phyloP scores from a whole-genome alignment of 2,329 filamentous ascomycete genomes.

The Cercospora canescens region DNA sequence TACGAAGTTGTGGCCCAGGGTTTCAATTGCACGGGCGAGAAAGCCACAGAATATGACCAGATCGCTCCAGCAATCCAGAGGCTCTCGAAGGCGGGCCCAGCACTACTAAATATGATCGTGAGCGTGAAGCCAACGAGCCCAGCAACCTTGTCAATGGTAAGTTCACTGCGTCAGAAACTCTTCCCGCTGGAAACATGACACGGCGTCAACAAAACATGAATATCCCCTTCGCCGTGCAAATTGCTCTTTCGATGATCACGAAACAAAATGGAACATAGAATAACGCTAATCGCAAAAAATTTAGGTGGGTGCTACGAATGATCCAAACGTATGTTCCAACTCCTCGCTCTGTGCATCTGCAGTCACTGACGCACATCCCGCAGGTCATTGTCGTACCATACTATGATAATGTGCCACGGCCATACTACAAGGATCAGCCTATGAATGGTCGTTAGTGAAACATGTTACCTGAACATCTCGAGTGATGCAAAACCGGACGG shows the following conservation, averaged over 20 bases:
- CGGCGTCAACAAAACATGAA: no score
- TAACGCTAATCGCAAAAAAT: background rate
- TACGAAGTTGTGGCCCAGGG: constrained; percentile 47
- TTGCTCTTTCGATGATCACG: no score
- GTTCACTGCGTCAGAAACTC: no score
- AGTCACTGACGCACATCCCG: background rate
- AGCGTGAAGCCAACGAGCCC: constrained; percentile 39
- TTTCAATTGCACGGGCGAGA: constrained; percentile 37
- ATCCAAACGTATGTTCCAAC: constrained; percentile 37
- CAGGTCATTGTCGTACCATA: constrained; percentile 48
- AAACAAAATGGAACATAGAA: background rate
- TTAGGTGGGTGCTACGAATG: constrained; percentile 39
- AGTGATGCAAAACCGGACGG: background rate
- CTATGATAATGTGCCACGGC: constrained; percentile 49
- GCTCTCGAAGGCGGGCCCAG: constrained; percentile 34
- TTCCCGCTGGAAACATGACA: no score
- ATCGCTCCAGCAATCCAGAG: constrained; percentile 37
- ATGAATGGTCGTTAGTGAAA: background rate
- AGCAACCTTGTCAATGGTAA: constrained; percentile 43
- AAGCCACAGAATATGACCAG: constrained; percentile 32
- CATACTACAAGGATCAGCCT: constrained; percentile 23
- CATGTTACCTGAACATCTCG: background rate
- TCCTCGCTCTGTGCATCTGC: background rate
- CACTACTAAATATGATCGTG: constrained; percentile 45
- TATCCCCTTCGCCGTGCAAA: no score